Percentiles rank a stretch among this genome's conserved stretches.
Evolutionary conservation across 2,329 filamentous ascomycete species (phyloP).

Genomic region (Cladosporium sp.): DNA sequence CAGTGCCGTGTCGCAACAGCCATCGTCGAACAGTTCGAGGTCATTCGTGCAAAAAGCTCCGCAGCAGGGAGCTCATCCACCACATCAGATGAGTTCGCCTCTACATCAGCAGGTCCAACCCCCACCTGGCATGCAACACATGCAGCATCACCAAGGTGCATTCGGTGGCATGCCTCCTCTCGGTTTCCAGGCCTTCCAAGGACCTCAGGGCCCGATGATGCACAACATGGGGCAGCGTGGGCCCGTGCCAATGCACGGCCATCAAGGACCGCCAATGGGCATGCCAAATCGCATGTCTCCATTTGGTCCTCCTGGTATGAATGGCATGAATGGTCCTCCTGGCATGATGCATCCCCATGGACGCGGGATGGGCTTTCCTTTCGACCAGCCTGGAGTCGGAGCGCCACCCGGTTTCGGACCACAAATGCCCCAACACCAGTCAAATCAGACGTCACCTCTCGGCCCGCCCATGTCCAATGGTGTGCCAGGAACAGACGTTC

Average conservation of each 20-base stretch:
- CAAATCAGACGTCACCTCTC: conserved; percentile 36
- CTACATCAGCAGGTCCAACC: conserved; percentile 62
- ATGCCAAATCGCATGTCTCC: conserved; percentile 35
- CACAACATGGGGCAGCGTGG: conserved; percentile 53
- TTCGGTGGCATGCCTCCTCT: conserved; percentile 52
- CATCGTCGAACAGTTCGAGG: conserved; percentile 50
- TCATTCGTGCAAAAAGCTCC: conserved; percentile 36
- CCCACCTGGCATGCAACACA: conserved; percentile 57
- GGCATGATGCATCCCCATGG: conserved; percentile 58
- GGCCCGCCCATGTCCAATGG: conserved; percentile 31
- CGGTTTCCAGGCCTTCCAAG: conserved; percentile 57
- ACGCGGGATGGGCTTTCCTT: conserved; percentile 49
- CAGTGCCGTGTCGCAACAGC: conserved; percentile 62
- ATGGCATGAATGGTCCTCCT: conserved; percentile 36
- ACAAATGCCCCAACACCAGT: conserved; percentile 38
- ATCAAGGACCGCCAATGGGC: conserved; percentile 52
- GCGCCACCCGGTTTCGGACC: conserved; percentile 56
- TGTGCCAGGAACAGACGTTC: conserved; percentile 34
- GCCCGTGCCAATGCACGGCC: conserved; percentile 56
- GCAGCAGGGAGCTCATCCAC: conserved; percentile 57
- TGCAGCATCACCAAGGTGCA: conserved; percentile 40
- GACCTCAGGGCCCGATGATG: conserved; percentile 56
- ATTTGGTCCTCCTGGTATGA: conserved; percentile 60
- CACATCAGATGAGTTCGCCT: conserved; percentile 37
- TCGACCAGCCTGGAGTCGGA: conserved; percentile 43